Evolutionary conservation across 306 rosid genomes (phyloP), one percentile per base, ranked within the genome.

Genomic region (Malus asiatica): DNA sequence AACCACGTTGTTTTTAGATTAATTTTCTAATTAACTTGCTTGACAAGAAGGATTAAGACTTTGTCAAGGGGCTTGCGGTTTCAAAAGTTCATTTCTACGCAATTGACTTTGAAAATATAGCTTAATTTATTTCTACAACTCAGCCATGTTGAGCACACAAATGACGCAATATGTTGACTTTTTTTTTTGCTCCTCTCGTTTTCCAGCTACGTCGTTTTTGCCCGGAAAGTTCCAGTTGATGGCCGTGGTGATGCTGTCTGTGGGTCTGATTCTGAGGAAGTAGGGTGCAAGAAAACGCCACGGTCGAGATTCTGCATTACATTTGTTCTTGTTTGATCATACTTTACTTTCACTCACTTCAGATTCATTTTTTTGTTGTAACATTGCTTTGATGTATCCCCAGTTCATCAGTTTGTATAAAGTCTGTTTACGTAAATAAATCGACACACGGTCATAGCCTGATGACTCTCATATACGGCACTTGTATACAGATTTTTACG

Each of bases 221-320:
- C 83, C 77, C 48, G 88, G 93, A 79, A 84, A 85, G 52, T 76
- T 86, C 72, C 80, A 79, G 40, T 76, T 88, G 91, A 74, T 82
- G 33, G 77, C 78, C 63, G 66, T 83, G 74, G 48, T 83, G 81
- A 66, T 88, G 84, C 74, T 89, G 66, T 84, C 87, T 1, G 64
- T 82, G 30, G 89, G 88, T 25, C 27, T 87, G 84, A 81, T 76
- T 44, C 42, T 89, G 84, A 85, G 87, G 88, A 86, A 74, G 75
- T 85, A 86, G 81, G 29, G 75, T 42, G 55, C n/a, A 16, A 8
- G 4, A 7, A 68, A 3, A 18, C 58, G 70, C 15, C 66, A 44
- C 22, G 44, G 6, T 51, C 25, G 38, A 6, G 74, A 64, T 72
- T 20, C 45, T 7, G 40, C n/a, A 3, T 1, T 16, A 32, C 40